Conservation (phyloP, 176 grass and related monocot species). For the Phoenix dactylifera region DNA sequence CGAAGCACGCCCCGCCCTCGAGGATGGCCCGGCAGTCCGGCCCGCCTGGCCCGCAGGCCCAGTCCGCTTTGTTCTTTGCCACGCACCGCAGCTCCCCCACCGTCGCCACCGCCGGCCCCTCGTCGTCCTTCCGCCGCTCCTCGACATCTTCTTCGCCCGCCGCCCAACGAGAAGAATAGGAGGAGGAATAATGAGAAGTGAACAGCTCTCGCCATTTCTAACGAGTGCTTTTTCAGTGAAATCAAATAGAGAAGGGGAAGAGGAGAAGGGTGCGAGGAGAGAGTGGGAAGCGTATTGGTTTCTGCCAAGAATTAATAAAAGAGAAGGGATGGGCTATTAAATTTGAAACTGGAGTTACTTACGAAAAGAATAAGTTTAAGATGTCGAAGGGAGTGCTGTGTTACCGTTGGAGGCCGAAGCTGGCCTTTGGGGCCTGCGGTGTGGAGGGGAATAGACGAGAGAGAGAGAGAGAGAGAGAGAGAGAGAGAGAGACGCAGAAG, state of each 20-base stretch:
- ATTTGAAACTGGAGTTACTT: too few relatives aligned
- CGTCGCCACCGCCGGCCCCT: background rate
- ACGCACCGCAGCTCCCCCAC: conserved; percentile 56
- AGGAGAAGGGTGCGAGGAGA: background rate
- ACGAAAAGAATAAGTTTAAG: background rate
- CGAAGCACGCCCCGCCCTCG: conserved; percentile 44
- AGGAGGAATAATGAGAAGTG: too few relatives aligned
- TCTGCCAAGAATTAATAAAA: background rate
- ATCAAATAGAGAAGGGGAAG: background rate
- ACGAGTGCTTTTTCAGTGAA: too few relatives aligned
- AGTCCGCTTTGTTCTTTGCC: conserved; percentile 75
- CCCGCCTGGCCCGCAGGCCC: conserved; percentile 49
- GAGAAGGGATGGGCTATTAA: too few relatives aligned
- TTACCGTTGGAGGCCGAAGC: conserved; percentile 27
- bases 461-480: too few relatives aligned
- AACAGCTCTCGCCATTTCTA: too few relatives aligned
- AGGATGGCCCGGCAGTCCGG: conserved; percentile 57
- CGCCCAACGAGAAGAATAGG: too few relatives aligned
- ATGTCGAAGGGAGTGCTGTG: conserved; percentile 8
- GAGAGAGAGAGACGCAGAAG: too few relatives aligned
- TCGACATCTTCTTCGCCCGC: too few relatives aligned
- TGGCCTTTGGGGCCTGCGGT: background rate
- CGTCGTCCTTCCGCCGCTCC: background rate
- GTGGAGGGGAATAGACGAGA: background rate
- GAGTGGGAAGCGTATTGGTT: too few relatives aligned